A percentile compares a stretch with the other conserved stretches of the same genome.
Conservation (phyloP, 2,329 filamentous ascomycete genomes). For the Xylariaceae sp. region DNA sequence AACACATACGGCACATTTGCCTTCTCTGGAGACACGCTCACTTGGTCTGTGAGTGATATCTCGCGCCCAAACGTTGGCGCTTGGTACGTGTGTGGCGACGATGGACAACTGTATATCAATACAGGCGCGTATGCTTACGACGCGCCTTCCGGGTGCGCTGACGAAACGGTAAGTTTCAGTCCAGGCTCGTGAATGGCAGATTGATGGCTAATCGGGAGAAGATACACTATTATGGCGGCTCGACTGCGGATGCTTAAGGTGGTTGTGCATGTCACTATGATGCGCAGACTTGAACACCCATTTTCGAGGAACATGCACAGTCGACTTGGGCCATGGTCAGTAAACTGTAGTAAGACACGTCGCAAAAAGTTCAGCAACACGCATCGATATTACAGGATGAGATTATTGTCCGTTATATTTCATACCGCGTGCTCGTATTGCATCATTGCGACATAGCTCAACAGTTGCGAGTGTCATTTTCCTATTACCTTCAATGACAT, state of each 20-base stretch:
- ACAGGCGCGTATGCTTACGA: constrained; percentile 57
- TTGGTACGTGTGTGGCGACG: constrained; percentile 56
- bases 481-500: too few relatives aligned
- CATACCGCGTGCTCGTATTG: too few relatives aligned
- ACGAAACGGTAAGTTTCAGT: constrained; percentile 50
- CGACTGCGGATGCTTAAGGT: constrained; percentile 15
- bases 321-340: too few relatives aligned
- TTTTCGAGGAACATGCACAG: too few relatives aligned
- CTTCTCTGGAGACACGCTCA: constrained; percentile 57
- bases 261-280: too few relatives aligned
- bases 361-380: too few relatives aligned
- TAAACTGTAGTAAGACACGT: too few relatives aligned
- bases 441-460: too few relatives aligned
- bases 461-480: too few relatives aligned
- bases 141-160: constrained; percentile 55
- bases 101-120: constrained; percentile 53
- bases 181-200: neutral
- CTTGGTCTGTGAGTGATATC: constrained; percentile 49
- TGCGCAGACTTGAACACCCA: too few relatives aligned
- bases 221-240: constrained; percentile 6
- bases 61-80: constrained; percentile 54
- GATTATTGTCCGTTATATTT: too few relatives aligned
- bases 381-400: too few relatives aligned
- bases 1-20: constrained; percentile 56
- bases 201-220: neutral